Evolutionary conservation across 768 basidiomycete species (phyloP).

Genomic region (Cystoderma amianthinum): DNA sequence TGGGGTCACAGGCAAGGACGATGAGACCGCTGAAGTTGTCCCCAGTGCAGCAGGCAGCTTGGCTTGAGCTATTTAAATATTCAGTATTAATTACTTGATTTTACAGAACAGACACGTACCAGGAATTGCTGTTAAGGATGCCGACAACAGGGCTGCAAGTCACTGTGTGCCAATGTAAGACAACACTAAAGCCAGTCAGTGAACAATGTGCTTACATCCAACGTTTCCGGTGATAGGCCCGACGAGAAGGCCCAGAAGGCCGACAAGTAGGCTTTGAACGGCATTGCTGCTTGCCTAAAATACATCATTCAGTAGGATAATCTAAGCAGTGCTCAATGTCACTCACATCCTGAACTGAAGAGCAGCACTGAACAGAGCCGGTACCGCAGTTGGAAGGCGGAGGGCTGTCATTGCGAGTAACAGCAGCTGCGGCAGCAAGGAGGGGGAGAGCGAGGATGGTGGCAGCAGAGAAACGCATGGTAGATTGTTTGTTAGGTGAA

Average conservation of each 20-base stretch:
- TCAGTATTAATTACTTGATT: not conserved
- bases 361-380: constrained; percentile 12
- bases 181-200: too few species aligned
- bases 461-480: not conserved
- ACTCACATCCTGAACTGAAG: not conserved
- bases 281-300: not conserved
- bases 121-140: constrained; percentile 10
- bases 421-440: not conserved
- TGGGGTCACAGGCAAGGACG: constrained; percentile 10
- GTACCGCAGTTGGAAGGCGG: constrained; percentile 11
- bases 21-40: constrained; percentile 11
- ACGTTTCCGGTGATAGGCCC: constrained; percentile 9
- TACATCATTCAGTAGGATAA: too few species aligned
- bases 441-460: not conserved
- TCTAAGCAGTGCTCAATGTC: too few species aligned
- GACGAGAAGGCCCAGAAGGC: constrained; percentile 7
- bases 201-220: constrained; percentile 13
- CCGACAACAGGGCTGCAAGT: constrained; percentile 11
- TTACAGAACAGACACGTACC: constrained; percentile 3
- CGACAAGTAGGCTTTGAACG: not conserved
- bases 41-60: constrained; percentile 14
- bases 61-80: constrained; percentile 6
- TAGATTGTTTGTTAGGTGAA: not conserved
- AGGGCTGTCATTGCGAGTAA: not conserved
- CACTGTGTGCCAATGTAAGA: constrained; percentile 6